phyloP scores from a whole-genome alignment of 179 eudicot species.

The Beta lomatogona region DNA sequence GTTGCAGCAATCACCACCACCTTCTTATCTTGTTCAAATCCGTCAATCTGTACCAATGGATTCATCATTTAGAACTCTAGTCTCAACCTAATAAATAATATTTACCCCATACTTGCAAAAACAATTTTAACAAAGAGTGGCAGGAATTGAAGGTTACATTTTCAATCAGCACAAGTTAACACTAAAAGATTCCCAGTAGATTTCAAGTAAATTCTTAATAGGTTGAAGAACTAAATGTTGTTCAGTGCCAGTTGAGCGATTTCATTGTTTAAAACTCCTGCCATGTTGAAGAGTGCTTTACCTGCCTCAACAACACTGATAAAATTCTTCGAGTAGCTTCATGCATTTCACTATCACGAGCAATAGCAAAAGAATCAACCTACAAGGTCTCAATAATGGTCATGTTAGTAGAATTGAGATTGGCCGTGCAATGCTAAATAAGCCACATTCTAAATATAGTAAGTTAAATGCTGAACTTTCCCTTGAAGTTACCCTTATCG shows the following conservation, averaged over 20 bases:
- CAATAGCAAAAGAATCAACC: slow-evolving; percentile 97
- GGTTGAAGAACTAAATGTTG: neutral
- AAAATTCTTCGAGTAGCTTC: slow-evolving; percentile 93
- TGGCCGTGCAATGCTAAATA: neutral
- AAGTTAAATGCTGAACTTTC: neutral
- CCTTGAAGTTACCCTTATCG: no score
- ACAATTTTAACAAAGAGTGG: neutral
- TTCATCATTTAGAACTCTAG: neutral
- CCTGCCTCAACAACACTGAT: slow-evolving; percentile 93
- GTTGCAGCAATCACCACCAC: slow-evolving; percentile 98
- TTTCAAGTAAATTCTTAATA: neutral
- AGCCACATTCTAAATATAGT: neutral
- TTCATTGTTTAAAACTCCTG: neutral
- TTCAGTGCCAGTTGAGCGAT: neutral
- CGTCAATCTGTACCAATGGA: slow-evolving; percentile 74
- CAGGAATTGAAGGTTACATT: neutral
- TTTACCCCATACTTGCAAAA: neutral
- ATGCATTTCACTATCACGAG: slow-evolving; percentile 95
- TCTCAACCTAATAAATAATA: neutral
- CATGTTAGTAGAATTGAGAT: neutral
- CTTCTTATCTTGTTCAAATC: slow-evolving; percentile 96
- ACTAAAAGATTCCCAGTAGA: neutral
- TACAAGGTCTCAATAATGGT: slow-evolving; percentile 30
- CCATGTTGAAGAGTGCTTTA: slow-evolving; percentile 23
- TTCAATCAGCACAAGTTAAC: neutral